A percentile compares a stretch with the other conserved stretches of the same genome.
Evolutionary conservation across 2,329 filamentous ascomycete genomes (phyloP).

Genomic region (Colletotrichum musicola): DNA sequence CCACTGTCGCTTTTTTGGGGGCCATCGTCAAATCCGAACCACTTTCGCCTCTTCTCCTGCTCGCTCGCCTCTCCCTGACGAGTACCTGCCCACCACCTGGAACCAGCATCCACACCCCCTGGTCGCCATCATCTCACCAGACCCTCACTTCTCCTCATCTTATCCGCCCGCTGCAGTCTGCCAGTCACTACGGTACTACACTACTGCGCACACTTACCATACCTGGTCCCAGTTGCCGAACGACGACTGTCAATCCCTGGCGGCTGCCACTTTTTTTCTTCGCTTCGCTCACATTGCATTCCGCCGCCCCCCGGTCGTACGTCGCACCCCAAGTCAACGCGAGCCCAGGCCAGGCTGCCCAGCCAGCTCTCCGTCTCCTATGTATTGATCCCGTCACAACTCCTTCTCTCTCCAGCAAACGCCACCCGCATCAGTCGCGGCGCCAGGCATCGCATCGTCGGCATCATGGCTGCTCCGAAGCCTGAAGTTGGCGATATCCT

Average conservation of each 20-base stretch:
- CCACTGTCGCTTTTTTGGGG: not conserved
- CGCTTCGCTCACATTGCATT: conserved; percentile 28
- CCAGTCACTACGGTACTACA: not conserved
- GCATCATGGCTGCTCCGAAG: conserved; percentile 60
- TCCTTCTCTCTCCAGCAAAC: conserved; percentile 35
- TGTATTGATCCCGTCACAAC: conserved; percentile 40
- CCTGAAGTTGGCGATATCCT: conserved; percentile 76
- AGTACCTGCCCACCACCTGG: too few species aligned
- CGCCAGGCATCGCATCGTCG: conserved; percentile 38
- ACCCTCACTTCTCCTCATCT: conserved; percentile 33
- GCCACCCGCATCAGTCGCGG: conserved; percentile 39
- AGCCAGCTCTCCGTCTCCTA: conserved; percentile 37
- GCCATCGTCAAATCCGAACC: not conserved
- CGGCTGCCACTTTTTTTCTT: conserved; percentile 23
- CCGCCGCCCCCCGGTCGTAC: conserved; percentile 21
- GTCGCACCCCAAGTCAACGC: conserved; percentile 30
- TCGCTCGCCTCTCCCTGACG: too few species aligned
- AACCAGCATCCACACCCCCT: not conserved
- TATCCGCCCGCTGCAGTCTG: conserved; percentile 17
- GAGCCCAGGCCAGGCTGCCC: conserved; percentile 36
- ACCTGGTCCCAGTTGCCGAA: conserved; percentile 35
- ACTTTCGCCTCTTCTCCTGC: too few species aligned
- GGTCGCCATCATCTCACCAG: conserved; percentile 36
- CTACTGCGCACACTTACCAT: conserved; percentile 27
- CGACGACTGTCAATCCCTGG: conserved; percentile 35